Percentiles rank a stretch among this genome's conserved stretches.
These are phyloP conservation scores for Zymoseptoria brevis DNA, from an alignment of 2,329 filamentous ascomycete genomes.

Conservation along the genomic window DNA sequence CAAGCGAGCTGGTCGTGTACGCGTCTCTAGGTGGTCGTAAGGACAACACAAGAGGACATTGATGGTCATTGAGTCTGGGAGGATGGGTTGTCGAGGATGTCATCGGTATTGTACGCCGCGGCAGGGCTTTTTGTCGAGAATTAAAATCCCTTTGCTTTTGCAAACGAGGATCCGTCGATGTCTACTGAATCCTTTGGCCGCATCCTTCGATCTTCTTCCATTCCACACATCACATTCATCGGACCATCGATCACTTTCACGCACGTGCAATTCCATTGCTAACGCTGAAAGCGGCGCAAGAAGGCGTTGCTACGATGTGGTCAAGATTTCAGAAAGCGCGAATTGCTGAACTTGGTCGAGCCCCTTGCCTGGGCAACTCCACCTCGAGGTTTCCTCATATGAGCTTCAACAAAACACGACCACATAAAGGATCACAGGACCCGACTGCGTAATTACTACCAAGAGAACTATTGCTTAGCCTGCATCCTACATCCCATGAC, in stretches of 20 bases:
- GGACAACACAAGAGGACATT: too few relatives aligned
- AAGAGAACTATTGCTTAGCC: neutral
- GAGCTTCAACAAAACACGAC: too few relatives aligned
- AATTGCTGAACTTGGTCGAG: neutral
- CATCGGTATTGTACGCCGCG: too few relatives aligned
- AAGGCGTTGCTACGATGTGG: neutral
- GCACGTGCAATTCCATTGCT: neutral
- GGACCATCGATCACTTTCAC: neutral
- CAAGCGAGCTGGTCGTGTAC: too few relatives aligned
- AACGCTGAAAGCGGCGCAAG: neutral
- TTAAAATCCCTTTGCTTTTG: neutral
- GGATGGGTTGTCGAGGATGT: too few relatives aligned
- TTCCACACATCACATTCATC: neutral
- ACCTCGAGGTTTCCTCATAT: neutral
- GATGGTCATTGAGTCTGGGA: too few relatives aligned
- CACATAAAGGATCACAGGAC: neutral
- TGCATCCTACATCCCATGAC: slow-evolving; percentile 7
- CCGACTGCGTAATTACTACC: neutral
- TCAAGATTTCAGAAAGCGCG: neutral
- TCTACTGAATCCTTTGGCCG: neutral
- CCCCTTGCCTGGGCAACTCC: neutral
- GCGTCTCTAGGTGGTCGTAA: too few relatives aligned
- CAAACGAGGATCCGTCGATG: neutral
- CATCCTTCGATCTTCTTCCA: neutral
- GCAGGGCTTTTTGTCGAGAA: neutral